Base-by-base conservation (phyloP, 129 eudicot species). In the Chrysanthemum seticuspe region DNA sequence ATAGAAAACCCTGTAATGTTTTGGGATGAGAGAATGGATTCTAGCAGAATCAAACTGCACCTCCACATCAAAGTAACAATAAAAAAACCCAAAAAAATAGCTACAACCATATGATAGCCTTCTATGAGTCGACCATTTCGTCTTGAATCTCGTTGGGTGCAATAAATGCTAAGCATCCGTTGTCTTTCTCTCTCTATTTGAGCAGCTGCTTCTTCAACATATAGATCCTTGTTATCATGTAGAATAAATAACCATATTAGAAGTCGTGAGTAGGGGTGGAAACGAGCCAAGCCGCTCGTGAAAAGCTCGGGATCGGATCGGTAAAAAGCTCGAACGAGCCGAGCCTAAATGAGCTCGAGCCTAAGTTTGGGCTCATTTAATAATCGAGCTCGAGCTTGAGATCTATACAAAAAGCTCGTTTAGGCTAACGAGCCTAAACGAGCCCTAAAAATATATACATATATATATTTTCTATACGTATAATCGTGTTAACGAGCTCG, bases 81-180 rank as follows among this genome's bases (percentile, higher is more conserved):
- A 67, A 52, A 3, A 50, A 55, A 73, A 60, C 31, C 50, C 31
- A 84, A 10, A 56, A 49, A 56, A 70, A 51, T 75, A 81, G 66
- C 76, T 65, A 72, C 79, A 73, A 68, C 4, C 53, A 66, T 31
- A 44, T 57, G 44, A 10, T 66, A 40, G 72, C 55, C 53, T 58
- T 62, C 72, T 83, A 95, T 21, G 87, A 86, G 77, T 95, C 99
- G 55, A 85, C 78, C 99, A 90, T 91, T 72, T 95, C 99, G 10
- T 95, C 97, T 79, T 88, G 99, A 59, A 91, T 91, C 85, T 95
- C 99, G 55, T 85, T 95, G 59, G 99, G 99, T 2, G 99, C 96
- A 68, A 95, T 85, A 53, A 67, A 95, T 91, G 13, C 85, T 67
- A 36, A 88, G 94, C 95, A 88, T 91, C 31, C 97, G 74, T 47